Base-by-base conservation (phyloP, 768 basidiomycete species). In the Steccherinum ochraceum region DNA sequence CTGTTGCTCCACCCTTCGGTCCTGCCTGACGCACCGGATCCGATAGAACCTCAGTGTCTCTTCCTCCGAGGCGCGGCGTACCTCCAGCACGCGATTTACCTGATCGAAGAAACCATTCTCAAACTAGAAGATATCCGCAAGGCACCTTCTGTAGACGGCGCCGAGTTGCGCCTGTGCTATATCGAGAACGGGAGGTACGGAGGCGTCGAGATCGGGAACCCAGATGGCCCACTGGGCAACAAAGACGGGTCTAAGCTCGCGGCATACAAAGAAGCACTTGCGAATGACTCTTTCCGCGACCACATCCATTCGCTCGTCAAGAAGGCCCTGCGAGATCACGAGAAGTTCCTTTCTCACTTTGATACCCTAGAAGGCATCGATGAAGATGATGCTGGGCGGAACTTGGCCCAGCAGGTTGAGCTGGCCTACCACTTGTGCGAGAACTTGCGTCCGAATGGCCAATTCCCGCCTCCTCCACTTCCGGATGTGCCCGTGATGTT, bases 51-150 rank as follows among this genome's bases (percentile, higher is more conserved):
- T 0, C 92, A 93, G 60, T 70, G 89, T 20, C 68, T 91, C 24
- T 94, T 94, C 69, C 72, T 90, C 24, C 83, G 92, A 43, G 92
- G 86, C 2, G 84, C 89, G 2, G 83, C 90, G 2, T 85, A 89
- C 66, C 75, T 93, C 2, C 89, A 90, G 57, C 84, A 91, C 24
- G 88, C 87, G 0, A 70, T 90, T 3, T 72, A 75, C 61, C 69
- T 89, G 24, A 84, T 93, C 55, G 92, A 94, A 65, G 69, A 73
- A 24, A 80, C 81, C 0, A 76, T 90, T 4, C 68, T 93, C 53
- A 69, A 75, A 51, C 70, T 93, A 21, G 92, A 94, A 59, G 81
- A 76, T 11, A 72, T 93, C 16, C 69, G 68, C 52, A 87, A 83
- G 64, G 69, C 70, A 0, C 71, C 73, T 40, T 72, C 79, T 7